Percentiles rank a stretch among this genome's conserved stretches.
Evolutionary conservation across 352 stramenopile species (phyloP).

Genomic region (Elongisporangium anandrum): DNA sequence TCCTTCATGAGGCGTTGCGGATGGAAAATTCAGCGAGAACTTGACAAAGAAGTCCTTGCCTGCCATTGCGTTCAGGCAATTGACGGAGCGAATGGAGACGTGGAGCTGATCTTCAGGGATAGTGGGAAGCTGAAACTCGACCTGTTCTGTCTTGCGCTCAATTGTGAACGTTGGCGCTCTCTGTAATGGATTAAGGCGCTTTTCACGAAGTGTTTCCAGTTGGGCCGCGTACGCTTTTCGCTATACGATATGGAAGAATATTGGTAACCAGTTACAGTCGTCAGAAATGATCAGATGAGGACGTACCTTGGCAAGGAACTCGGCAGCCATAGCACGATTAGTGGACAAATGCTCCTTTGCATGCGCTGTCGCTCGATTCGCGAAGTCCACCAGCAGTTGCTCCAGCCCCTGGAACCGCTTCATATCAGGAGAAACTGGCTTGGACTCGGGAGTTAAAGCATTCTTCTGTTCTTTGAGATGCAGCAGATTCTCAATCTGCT

Average conservation of each 20-base stretch:
- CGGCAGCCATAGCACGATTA: conserved; percentile 44
- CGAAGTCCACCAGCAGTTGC: conserved; percentile 57
- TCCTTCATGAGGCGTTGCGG: conserved; percentile 46
- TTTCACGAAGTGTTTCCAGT: conserved; percentile 45
- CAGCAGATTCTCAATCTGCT: conserved; percentile 65
- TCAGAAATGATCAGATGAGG: background rate
- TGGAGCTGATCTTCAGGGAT: conserved; percentile 50
- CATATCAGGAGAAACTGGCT: conserved; percentile 11
- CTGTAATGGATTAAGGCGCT: conserved; percentile 46
- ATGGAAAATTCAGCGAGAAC: conserved; percentile 72
- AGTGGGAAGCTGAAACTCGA: conserved; percentile 40
- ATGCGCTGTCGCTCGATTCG: conserved; percentile 39
- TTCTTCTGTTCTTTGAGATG: conserved; percentile 30
- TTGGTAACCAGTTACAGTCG: background rate
- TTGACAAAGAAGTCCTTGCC: conserved; percentile 65
- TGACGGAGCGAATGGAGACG: conserved; percentile 42
- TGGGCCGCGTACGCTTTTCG: conserved; percentile 54
- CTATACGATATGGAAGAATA: conserved; percentile 4
- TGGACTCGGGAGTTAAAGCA: conserved; percentile 1
- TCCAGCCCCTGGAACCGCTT: conserved; percentile 56
- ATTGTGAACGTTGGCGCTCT: conserved; percentile 38
- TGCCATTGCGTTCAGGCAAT: conserved; percentile 28
- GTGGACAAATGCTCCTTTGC: conserved; percentile 46
- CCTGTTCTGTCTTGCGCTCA: conserved; percentile 24
- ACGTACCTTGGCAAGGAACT: conserved; percentile 55